Percentiles rank a stretch among this genome's conserved stretches.
Evolutionary conservation across 1,284 basidiomycete genomes (phyloP).

Genomic region (Puccinia triticina): DNA sequence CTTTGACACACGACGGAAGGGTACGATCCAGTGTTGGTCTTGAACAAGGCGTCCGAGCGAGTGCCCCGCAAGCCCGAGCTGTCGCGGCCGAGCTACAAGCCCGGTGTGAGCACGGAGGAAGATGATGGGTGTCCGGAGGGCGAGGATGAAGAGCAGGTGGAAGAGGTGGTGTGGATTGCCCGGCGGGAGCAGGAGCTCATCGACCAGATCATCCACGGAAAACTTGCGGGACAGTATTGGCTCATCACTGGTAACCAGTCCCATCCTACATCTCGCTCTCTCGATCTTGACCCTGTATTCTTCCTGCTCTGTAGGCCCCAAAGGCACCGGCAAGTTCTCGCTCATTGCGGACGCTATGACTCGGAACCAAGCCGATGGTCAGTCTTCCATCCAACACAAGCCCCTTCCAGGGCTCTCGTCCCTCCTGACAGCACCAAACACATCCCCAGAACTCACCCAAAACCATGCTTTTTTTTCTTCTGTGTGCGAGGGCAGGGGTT

Average conservation of each 20-base stretch:
- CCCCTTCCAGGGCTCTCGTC: background rate
- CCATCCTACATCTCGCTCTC: background rate
- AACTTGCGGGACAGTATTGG: constrained; percentile 50
- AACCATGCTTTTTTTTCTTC: background rate
- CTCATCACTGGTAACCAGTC: constrained; percentile 34
- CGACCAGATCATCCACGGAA: constrained; percentile 49
- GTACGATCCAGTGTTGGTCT: constrained; percentile 48
- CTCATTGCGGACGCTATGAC: constrained; percentile 50
- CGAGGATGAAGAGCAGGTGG: constrained; percentile 2
- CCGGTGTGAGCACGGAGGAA: background rate
- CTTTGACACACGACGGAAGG: constrained; percentile 3
- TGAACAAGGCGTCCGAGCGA: constrained; percentile 39
- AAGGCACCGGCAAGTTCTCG: constrained; percentile 51
- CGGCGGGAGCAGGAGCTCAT: constrained; percentile 41
- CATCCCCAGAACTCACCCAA: background rate
- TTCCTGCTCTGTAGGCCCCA: constrained; percentile 36
- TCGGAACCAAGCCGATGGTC: constrained; percentile 47
- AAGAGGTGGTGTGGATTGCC: constrained; percentile 35
- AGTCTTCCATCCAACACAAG: background rate
- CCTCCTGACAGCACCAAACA: background rate
- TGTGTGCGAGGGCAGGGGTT: constrained; percentile 29
- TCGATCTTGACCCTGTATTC: background rate
- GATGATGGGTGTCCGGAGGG: background rate
- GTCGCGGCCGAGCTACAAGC: constrained; percentile 29
- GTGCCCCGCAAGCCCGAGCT: constrained; percentile 30